Conservation (phyloP, 2,329 filamentous ascomycete genomes). For the Clarireedia paspali region DNA sequence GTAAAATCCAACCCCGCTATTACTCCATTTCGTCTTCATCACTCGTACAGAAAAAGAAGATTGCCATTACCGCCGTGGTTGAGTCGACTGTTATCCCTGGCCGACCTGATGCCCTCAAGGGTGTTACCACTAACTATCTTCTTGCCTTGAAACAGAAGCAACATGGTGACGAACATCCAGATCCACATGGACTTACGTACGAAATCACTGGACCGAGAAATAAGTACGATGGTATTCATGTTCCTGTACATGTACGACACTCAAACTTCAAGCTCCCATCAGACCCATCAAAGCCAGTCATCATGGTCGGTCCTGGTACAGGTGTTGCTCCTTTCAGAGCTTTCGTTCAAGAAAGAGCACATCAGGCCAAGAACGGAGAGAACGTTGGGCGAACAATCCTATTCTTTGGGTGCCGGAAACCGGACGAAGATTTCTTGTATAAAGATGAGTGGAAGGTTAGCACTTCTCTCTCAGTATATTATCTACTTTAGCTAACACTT, state of each 20-base stretch:
- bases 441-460: constrained; percentile 86
- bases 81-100: constrained; percentile 75
- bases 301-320: constrained; percentile 93
- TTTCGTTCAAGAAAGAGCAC: constrained; percentile 89
- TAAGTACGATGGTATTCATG: constrained; percentile 93
- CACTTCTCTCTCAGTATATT: constrained; percentile 12
- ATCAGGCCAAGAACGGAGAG: constrained; percentile 70
- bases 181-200: constrained; percentile 79
- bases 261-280: constrained; percentile 99
- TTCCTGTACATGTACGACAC: constrained; percentile 92
- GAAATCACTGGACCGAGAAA: constrained; percentile 83
- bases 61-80: constrained; percentile 91
- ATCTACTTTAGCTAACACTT: constrained; percentile 14
- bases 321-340: constrained; percentile 94
- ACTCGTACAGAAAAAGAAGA: constrained; percentile 79
- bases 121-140: constrained; percentile 95
- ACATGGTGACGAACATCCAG: constrained; percentile 74
- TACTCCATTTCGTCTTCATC: constrained; percentile 99
- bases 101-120: constrained; percentile 72
- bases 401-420: constrained; percentile 91
- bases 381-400: constrained; percentile 80
- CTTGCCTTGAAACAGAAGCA: constrained; percentile 95
- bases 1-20: constrained; percentile 94
- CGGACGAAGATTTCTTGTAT: constrained; percentile 88
- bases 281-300: constrained; percentile 85